Evolutionary conservation across 2,329 filamentous ascomycete genomes (phyloP).

Genomic region (Cylindrodendrum hubeiense): DNA sequence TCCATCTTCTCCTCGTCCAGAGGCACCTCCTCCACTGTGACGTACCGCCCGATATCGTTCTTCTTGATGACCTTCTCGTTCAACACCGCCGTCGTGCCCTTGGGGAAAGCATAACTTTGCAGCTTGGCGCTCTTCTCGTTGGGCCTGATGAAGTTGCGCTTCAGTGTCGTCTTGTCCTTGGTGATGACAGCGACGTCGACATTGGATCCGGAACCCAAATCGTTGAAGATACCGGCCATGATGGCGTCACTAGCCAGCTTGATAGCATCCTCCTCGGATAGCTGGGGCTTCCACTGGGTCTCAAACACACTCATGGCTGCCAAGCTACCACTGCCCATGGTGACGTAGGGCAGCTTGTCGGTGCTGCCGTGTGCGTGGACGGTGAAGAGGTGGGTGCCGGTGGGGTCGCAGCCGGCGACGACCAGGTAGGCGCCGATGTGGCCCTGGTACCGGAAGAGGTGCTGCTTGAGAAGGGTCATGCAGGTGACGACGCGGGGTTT

Average conservation of each 20-base stretch:
- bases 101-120: slow-evolving; percentile 90
- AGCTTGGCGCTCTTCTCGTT: slow-evolving; percentile 93
- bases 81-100: slow-evolving; percentile 94
- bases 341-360: slow-evolving; percentile 98
- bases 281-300: slow-evolving; percentile 87
- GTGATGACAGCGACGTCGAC: slow-evolving; percentile 98
- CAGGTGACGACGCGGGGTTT: slow-evolving; percentile 97
- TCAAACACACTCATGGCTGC: slow-evolving; percentile 99
- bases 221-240: slow-evolving; percentile 97
- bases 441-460: slow-evolving; percentile 98
- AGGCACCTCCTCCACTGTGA: slow-evolving; percentile 88
- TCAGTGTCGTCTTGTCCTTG: slow-evolving; percentile 90
- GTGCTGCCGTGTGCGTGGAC: slow-evolving; percentile 98
- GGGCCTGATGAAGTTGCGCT: slow-evolving; percentile 93
- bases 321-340: slow-evolving; percentile 96
- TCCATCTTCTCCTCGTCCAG: slow-evolving; percentile 79
- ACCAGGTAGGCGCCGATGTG: slow-evolving; percentile 98
- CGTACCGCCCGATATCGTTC: slow-evolving; percentile 93
- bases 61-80: slow-evolving; percentile 97
- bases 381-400: slow-evolving; percentile 94
- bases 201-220: slow-evolving; percentile 95
- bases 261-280: slow-evolving; percentile 85
- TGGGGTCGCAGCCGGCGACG: slow-evolving; percentile 95
- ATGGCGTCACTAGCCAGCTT: slow-evolving; percentile 89
- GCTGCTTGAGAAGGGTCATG: slow-evolving; percentile 99